Evolutionary conservation across 179 eudicot species (phyloP).

Genomic region (Corrigiola litoralis): DNA sequence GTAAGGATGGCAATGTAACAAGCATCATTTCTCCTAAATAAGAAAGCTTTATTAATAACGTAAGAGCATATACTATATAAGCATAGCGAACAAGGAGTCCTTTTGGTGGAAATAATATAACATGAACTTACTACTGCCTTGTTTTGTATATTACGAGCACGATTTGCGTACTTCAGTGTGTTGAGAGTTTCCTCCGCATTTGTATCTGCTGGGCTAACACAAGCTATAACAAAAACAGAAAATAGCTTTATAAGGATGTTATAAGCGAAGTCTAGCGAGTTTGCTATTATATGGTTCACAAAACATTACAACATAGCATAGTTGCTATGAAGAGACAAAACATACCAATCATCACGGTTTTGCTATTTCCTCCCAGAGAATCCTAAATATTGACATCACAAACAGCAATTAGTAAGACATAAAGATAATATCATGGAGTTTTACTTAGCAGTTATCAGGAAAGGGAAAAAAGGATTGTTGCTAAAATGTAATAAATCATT

Average conservation of each 20-base stretch:
- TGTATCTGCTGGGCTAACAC: slow-evolving; percentile 97
- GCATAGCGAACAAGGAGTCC: background rate
- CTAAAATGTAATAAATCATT: background rate
- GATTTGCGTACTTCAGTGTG: slow-evolving; percentile 95
- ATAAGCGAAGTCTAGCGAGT: background rate
- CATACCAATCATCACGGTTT: slow-evolving; percentile 97
- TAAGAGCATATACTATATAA: background rate
- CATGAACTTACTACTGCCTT: slow-evolving; percentile 79
- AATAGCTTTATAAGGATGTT: slow-evolving; percentile 2
- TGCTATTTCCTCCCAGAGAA: slow-evolving; percentile 95
- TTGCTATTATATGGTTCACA: background rate
- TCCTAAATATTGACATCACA: slow-evolving; percentile 47
- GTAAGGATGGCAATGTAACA: too few relatives aligned
- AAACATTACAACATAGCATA: background rate
- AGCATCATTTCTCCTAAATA: background rate
- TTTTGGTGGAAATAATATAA: background rate
- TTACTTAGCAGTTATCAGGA: too few relatives aligned
- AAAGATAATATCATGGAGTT: background rate
- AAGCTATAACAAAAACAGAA: slow-evolving; percentile 45
- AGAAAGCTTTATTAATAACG: background rate
- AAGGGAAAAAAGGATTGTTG: too few relatives aligned
- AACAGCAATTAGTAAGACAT: background rate
- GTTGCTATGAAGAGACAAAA: background rate
- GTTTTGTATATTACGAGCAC: slow-evolving; percentile 97
- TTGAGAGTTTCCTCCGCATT: slow-evolving; percentile 96